These are phyloP conservation scores for Podila epicladia DNA, from an alignment of 192 early-diverging fungal species.

Conservation along the genomic window DNA sequence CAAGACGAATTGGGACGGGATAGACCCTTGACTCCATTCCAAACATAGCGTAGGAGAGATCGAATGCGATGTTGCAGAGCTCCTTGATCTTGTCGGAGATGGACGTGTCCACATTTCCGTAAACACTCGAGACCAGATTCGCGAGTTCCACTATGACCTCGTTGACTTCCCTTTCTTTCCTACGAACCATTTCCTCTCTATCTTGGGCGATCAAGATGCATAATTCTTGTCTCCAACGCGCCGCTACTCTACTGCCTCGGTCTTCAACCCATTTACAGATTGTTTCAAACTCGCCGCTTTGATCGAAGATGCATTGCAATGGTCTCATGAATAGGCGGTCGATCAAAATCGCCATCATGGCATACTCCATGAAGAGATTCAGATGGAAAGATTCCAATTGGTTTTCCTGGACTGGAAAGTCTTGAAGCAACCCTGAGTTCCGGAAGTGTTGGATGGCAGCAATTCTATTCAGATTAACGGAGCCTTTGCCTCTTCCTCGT, in stretches of 20 bases:
- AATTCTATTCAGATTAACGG: slow-evolving; percentile 6
- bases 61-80: slow-evolving; percentile 14
- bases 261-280: slow-evolving; percentile 1
- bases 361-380: slow-evolving; percentile 4
- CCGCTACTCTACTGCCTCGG: slow-evolving; percentile 7
- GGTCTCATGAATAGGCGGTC: slow-evolving; percentile 2
- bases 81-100: slow-evolving; percentile 3
- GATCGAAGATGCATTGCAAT: slow-evolving; percentile 16
- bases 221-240: slow-evolving; percentile 16
- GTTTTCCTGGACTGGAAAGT: neutral
- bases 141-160: neutral
- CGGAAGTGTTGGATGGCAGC: slow-evolving; percentile 4
- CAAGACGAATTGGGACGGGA: neutral
- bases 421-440: neutral
- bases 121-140: slow-evolving; percentile 5
- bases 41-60: slow-evolving; percentile 19
- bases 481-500: slow-evolving; percentile 10
- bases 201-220: slow-evolving; percentile 8
- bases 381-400: slow-evolving; percentile 1
- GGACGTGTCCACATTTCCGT: neutral
- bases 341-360: neutral
- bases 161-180: neutral
- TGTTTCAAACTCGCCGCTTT: neutral
- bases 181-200: neutral
- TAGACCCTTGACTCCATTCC: slow-evolving; percentile 17